Evolutionary conservation across 495 filamentous ascomycete genomes (phyloP).

Genomic region (Podospora anserina): DNA sequence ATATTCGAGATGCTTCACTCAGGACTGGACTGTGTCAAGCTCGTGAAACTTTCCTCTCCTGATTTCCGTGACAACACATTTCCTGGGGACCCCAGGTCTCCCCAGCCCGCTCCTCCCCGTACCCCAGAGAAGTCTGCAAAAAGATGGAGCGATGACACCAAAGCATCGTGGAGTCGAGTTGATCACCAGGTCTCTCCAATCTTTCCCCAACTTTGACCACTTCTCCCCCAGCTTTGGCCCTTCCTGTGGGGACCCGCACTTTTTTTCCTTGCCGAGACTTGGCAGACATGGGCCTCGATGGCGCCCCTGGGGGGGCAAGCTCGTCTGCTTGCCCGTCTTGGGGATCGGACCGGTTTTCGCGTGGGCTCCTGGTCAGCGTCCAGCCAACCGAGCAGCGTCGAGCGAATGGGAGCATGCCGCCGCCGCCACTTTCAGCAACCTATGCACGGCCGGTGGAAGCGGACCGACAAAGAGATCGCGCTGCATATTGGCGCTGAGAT

Average conservation of each 20-base stretch:
- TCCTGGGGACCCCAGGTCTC: constrained; percentile 4
- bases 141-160: constrained; percentile 19
- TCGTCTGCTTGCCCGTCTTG: constrained; percentile 10
- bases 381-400: constrained; percentile 14
- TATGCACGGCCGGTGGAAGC: constrained; percentile 25
- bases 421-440: constrained; percentile 17
- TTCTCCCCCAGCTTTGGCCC: constrained; percentile 9
- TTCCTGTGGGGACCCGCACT: constrained; percentile 9
- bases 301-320: neutral
- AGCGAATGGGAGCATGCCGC: constrained; percentile 18
- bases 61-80: neutral
- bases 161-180: constrained; percentile 11
- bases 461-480: constrained; percentile 22
- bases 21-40: neutral
- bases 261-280: constrained; percentile 25
- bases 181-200: constrained; percentile 29
- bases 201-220: constrained; percentile 30
- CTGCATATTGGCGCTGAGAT: constrained; percentile 6
- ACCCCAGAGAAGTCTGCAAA: neutral
- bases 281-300: constrained; percentile 14
- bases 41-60: neutral
- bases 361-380: constrained; percentile 21
- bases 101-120: neutral
- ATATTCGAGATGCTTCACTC: too few species aligned
- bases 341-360: constrained; percentile 32